Evolutionary conservation across 208 protist species (phyloP).

Genomic region (Trypanosoma conorhini): DNA sequence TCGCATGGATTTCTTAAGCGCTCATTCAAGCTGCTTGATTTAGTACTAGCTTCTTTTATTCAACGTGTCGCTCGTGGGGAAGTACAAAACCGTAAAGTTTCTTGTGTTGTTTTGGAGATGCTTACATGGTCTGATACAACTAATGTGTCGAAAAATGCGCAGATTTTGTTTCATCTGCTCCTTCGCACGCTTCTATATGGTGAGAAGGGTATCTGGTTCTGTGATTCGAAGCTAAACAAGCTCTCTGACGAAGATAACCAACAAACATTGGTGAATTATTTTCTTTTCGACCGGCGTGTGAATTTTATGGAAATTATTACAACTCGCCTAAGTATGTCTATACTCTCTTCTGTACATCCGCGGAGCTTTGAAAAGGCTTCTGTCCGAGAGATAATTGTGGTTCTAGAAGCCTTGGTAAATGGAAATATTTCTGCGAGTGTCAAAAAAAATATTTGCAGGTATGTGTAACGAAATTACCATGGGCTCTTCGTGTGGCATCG

Average conservation of each 20-base stretch:
- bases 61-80: constrained; percentile 7
- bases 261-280: constrained; percentile 23
- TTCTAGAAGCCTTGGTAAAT: constrained; percentile 27
- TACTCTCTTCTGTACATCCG: constrained; percentile 8
- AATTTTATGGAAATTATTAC: constrained; percentile 26
- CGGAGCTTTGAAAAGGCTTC: constrained; percentile 15
- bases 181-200: constrained; percentile 18
- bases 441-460: constrained; percentile 19
- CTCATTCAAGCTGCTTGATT: constrained; percentile 9
- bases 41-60: constrained; percentile 16
- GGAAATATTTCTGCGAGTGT: constrained; percentile 16
- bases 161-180: constrained; percentile 30
- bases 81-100: constrained; percentile 24
- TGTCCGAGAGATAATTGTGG: constrained; percentile 15
- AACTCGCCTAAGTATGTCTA: constrained; percentile 10
- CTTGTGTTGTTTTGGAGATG: constrained; percentile 24
- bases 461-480: constrained; percentile 24
- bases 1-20: constrained; percentile 16
- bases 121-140: constrained; percentile 22
- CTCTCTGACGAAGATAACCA: not conserved
- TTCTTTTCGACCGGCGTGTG: constrained; percentile 12
- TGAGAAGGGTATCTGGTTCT: constrained; percentile 19
- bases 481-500: constrained; percentile 12
- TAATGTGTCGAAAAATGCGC: constrained; percentile 32
- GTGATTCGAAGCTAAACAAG: not conserved